Conservation (phyloP, 306 rosid genomes). For the Hippophae rhamnoides region DNA sequence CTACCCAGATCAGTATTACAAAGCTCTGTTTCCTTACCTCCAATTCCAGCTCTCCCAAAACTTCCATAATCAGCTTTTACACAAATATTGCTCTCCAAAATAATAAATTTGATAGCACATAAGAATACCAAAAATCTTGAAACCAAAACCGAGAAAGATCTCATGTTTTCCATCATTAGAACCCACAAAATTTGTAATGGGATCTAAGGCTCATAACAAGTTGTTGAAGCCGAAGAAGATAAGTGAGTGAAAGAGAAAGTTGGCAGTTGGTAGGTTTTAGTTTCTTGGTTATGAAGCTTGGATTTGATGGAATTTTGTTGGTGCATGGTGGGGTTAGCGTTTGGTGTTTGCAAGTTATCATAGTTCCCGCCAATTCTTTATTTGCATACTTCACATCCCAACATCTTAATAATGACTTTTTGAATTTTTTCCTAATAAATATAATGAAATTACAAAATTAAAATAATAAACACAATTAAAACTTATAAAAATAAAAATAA, state of each 20-base stretch:
- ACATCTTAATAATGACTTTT: too few species aligned
- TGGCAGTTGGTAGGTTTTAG: slow-evolving; percentile 42
- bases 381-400: too few species aligned
- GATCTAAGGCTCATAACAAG: slow-evolving; percentile 21
- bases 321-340: slow-evolving; percentile 23
- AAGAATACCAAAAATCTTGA: slow-evolving; percentile 24
- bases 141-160: slow-evolving; percentile 21
- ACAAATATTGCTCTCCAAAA: neutral
- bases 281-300: slow-evolving; percentile 65
- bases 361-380: slow-evolving; percentile 11
- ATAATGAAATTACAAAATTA: too few species aligned
- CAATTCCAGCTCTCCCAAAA: neutral
- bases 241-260: slow-evolving; percentile 30
- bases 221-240: slow-evolving; percentile 20
- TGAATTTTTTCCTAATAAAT: too few species aligned
- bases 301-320: slow-evolving; percentile 19
- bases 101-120: slow-evolving; percentile 29
- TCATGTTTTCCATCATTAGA: slow-evolving; percentile 38
- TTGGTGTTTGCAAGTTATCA: slow-evolving; percentile 20
- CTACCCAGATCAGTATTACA: slow-evolving; percentile 46
- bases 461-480: too few species aligned
- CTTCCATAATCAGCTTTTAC: slow-evolving; percentile 11
- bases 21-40: slow-evolving; percentile 24
- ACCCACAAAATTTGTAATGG: slow-evolving; percentile 4
- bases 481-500: too few species aligned